Evolutionary conservation across 768 basidiomycete genomes (phyloP), one percentile per base, ranked within the genome.

Genomic region (Suillus subalutaceus): DNA sequence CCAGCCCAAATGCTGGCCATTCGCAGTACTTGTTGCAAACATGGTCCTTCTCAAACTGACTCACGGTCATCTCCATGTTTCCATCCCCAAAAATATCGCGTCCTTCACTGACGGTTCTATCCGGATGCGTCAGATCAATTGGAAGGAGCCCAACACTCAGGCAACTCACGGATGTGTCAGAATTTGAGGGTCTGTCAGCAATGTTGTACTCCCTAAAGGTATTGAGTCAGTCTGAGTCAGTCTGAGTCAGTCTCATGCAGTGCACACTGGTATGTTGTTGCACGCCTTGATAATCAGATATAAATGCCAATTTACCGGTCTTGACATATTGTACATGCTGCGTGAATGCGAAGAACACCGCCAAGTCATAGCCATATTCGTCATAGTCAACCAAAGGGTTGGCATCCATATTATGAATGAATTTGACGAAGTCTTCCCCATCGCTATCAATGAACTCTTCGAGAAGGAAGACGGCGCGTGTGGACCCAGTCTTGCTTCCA

Each of bases 291-390:
- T 67, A 67, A 37, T 69, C 62, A 10, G 69, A 65, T 13, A 50
- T 50, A 50, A 50, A 50, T 23, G 48, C 48, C 48, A 23, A 67
- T 60, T 26, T 65, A 69, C 55, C 30, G 0, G 66, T 65, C 37
- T 40, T 60, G 35, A 41, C 3, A 18, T 67, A 69, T 38, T 69
- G 68, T 32, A 69, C 26, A n/a, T 67, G 69, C 30, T 69, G 69
- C 5, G 44, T 69, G 38, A 69, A 69, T 6, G 23, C 32, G 1
- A 69, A 64, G 40, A 67, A 69, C 38, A 59, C 15, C 0, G 41
- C 48, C 15, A 65, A 48, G 8, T 69, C 59, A 48, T 67, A 59
- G 3, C 40, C 62, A 1, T 8, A 7, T 5, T 63, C 59, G 9
- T 30, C 46, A 12, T 30, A 55, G 2, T 56, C 56, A 12, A 43